Base-by-base conservation (phyloP, 2,329 filamentous ascomycete genomes). In the Stemphylium vesicarium region DNA sequence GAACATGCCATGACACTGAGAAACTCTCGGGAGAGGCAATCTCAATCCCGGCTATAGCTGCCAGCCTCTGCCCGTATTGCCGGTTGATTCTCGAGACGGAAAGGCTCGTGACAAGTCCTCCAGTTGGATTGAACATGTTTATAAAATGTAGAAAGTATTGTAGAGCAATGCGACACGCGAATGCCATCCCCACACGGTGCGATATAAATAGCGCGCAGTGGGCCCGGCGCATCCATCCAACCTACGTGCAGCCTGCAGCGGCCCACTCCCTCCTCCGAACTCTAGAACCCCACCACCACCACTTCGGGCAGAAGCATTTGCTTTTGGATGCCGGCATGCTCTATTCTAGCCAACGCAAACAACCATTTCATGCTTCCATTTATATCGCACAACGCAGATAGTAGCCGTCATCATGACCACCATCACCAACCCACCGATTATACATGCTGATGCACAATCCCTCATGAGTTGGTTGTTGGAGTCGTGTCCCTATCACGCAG, bases 201-300 rank as follows among this genome's bases (percentile, higher is more conserved):
- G 49, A 44, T 56, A 56, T 53, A 48, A 56, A 53, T 56, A 56
- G 53, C 39, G 37, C 24, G 36, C 29, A 20, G 36, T 32, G 39
- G 33, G 26, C 33, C 50, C 36, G 37, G 41, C 33, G 32, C 41
- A 39, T 29, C 26, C 26, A 11, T 29, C 26, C 26, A 29, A 29
- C 26, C 5, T 29, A 29, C 26, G 11, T 29, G 18, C 49, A 45
- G 24, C 40, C 32, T 33, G 40, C 48, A 22, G 35, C 39, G 49
- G 33, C 35, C 49, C 40, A 51, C 49, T 22, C 16, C 16, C 20
- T 32, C 52, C 13, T 41, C 26, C 35, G 18, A 48, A 12, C 47
- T 18, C 40, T 36, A 29, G 26, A 15, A 29, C 45, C 18, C 24
- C 39, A 18, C 35, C 41, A 18, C 35, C 41, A 26, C 46, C 29